Evolutionary conservation across 2,329 filamentous ascomycete genomes (phyloP).

Genomic region (Colletotrichum sidae): DNA sequence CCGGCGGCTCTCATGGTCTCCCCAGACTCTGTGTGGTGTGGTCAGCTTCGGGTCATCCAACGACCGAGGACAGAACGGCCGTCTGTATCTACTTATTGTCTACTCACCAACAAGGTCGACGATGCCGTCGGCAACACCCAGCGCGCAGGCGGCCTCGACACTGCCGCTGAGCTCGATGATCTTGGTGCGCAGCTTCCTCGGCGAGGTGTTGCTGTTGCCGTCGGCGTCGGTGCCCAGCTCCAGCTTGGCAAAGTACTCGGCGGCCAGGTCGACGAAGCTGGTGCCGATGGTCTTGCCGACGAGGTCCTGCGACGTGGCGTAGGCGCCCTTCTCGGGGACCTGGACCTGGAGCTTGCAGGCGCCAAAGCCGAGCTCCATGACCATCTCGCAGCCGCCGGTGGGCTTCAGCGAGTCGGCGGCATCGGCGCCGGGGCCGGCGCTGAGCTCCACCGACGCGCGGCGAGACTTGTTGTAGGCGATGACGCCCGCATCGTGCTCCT

Average conservation of each 20-base stretch:
- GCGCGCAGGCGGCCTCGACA: slow-evolving; percentile 94
- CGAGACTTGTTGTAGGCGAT: slow-evolving; percentile 60
- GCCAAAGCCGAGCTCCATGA: slow-evolving; percentile 92
- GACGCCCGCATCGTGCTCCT: slow-evolving; percentile 82
- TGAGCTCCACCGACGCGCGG: slow-evolving; percentile 58
- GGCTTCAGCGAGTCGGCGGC: slow-evolving; percentile 48
- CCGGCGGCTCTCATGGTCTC: slow-evolving; percentile 98
- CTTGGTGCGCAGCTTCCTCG: slow-evolving; percentile 78
- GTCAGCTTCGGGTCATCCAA: slow-evolving; percentile 1
- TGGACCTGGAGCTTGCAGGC: slow-evolving; percentile 96
- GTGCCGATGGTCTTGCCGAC: slow-evolving; percentile 95
- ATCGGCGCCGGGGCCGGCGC: slow-evolving; percentile 54
- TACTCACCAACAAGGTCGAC: slow-evolving; percentile 93
- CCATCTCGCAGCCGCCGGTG: slow-evolving; percentile 80
- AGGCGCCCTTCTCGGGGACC: slow-evolving; percentile 85
- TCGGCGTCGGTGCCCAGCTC: slow-evolving; percentile 67
- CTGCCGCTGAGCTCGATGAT: slow-evolving; percentile 96
- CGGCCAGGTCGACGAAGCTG: slow-evolving; percentile 88
- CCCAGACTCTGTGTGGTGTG: slow-evolving; percentile 78
- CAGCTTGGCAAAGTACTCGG: slow-evolving; percentile 84
- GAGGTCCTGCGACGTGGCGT: slow-evolving; percentile 78
- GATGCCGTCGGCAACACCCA: slow-evolving; percentile 96
- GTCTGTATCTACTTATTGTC: neutral
- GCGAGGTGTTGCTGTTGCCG: slow-evolving; percentile 47
- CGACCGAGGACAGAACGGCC: neutral